A percentile compares a stretch with the other conserved stretches of the same genome.
These are phyloP conservation scores for Oryza officinalis DNA, from an alignment of 176 grass and related monocot species.

Conservation along the genomic window DNA sequence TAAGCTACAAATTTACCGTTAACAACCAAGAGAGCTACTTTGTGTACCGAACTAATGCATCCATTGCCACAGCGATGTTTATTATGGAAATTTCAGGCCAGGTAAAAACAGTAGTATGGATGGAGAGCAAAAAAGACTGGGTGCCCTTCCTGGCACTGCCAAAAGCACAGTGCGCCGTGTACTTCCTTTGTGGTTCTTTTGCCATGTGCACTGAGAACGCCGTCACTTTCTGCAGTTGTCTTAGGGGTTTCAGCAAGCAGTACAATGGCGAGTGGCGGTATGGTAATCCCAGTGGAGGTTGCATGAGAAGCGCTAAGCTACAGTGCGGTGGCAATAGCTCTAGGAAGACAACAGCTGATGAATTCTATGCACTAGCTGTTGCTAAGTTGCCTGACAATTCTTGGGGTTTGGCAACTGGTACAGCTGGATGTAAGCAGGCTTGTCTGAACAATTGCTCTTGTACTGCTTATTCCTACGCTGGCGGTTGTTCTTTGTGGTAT, in stretches of 20 bases:
- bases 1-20: neutral
- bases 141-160: neutral
- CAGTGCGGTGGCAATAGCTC: neutral
- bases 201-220: constrained; percentile 6
- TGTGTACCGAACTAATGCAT: neutral
- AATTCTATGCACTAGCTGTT: constrained; percentile 24
- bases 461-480: constrained; percentile 18
- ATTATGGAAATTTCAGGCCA: constrained; percentile 14
- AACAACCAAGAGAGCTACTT: constrained; percentile 2
- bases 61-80: neutral
- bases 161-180: constrained; percentile 18
- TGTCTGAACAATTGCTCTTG: constrained; percentile 34
- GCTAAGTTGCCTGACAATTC: constrained; percentile 19
- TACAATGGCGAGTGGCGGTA: constrained; percentile 5
- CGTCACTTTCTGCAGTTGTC: constrained; percentile 26
- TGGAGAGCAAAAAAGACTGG: neutral
- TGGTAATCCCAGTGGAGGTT: neutral
- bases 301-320: constrained; percentile 8
- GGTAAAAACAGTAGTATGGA: neutral
- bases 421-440: neutral
- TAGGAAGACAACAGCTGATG: neutral
- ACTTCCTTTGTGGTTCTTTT: constrained; percentile 24
- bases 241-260: constrained; percentile 27
- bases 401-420: neutral
- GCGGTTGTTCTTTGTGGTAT: constrained; percentile 30